Percentiles rank a stretch among this genome's conserved stretches.
Conservation (phyloP, 208 protist species). For the Leishmania mexicana region DNA sequence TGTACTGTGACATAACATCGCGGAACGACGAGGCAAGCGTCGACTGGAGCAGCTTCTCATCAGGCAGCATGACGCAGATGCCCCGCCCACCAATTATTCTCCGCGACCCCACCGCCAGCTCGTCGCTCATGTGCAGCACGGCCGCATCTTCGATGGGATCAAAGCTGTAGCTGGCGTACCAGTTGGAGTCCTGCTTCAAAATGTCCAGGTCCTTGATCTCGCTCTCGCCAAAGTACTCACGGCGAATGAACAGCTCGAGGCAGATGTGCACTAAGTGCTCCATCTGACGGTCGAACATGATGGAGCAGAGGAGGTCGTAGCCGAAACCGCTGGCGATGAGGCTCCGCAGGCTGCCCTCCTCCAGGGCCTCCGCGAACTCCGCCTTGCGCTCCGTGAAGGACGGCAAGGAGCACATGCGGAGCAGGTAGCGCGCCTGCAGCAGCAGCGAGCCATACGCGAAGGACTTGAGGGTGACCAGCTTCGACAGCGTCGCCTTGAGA, state of each 20-base stretch:
- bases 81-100: slow-evolving; percentile 32
- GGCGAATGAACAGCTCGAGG: slow-evolving; percentile 78
- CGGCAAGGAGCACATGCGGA: slow-evolving; percentile 71
- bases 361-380: slow-evolving; percentile 56
- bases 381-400: slow-evolving; percentile 80
- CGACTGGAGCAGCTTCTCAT: slow-evolving; percentile 46
- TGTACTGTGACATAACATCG: slow-evolving; percentile 34
- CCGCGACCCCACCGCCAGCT: not conserved
- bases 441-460: slow-evolving; percentile 62
- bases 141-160: slow-evolving; percentile 53
- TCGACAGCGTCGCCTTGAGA: slow-evolving; percentile 49
- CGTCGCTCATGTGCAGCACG: slow-evolving; percentile 24
- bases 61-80: slow-evolving; percentile 63
- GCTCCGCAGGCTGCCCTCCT: slow-evolving; percentile 48
- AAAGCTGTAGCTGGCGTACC: slow-evolving; percentile 69
- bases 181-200: slow-evolving; percentile 46
- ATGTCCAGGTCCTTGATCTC: slow-evolving; percentile 67
- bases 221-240: slow-evolving; percentile 78
- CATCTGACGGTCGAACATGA: slow-evolving; percentile 81
- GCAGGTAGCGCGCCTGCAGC: slow-evolving; percentile 70
- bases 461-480: slow-evolving; percentile 54
- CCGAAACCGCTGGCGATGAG: slow-evolving; percentile 67
- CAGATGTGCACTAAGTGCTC: slow-evolving; percentile 73
- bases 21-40: slow-evolving; percentile 42
- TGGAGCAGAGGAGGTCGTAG: slow-evolving; percentile 72